phyloP scores from a whole-genome alignment of 345 rosid genomes.

The Jatropha curcas region DNA sequence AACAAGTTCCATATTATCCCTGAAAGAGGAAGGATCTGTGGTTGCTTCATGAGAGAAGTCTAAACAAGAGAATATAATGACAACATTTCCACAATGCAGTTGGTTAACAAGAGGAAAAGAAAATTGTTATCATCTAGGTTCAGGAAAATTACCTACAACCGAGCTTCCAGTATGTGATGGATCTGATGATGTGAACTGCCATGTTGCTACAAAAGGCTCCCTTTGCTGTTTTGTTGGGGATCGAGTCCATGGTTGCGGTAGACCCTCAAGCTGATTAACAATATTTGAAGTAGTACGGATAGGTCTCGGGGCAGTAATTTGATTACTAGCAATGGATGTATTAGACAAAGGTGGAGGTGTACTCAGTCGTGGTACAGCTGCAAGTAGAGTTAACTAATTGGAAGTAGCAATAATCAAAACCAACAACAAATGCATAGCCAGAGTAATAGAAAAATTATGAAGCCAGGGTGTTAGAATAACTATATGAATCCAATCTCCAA shows the following conservation, averaged over 20 bases:
- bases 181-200: slow-evolving; percentile 65
- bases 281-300: slow-evolving; percentile 78
- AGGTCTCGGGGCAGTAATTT: slow-evolving; percentile 89
- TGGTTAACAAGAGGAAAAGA: slow-evolving; percentile 13
- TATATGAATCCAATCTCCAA: slow-evolving; percentile 26
- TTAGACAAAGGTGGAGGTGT: slow-evolving; percentile 77
- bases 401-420: slow-evolving; percentile 20
- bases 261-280: slow-evolving; percentile 81
- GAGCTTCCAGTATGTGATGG: slow-evolving; percentile 49
- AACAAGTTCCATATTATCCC: slow-evolving; percentile 82
- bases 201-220: slow-evolving; percentile 86
- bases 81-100: slow-evolving; percentile 25
- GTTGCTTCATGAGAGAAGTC: slow-evolving; percentile 95
- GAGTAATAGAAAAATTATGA: slow-evolving; percentile 9
- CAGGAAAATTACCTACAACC: slow-evolving; percentile 58
- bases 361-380: slow-evolving; percentile 96
- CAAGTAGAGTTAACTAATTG: slow-evolving; percentile 35
- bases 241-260: slow-evolving; percentile 98
- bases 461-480: neutral
- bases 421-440: slow-evolving; percentile 21
- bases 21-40: slow-evolving; percentile 93
- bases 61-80: slow-evolving; percentile 35
- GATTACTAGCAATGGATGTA: slow-evolving; percentile 45
- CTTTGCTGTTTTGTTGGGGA: slow-evolving; percentile 96
- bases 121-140: slow-evolving; percentile 14